Evolutionary conservation across 2,329 filamentous ascomycete species (phyloP).

Genomic region (Fusarium sp.): DNA sequence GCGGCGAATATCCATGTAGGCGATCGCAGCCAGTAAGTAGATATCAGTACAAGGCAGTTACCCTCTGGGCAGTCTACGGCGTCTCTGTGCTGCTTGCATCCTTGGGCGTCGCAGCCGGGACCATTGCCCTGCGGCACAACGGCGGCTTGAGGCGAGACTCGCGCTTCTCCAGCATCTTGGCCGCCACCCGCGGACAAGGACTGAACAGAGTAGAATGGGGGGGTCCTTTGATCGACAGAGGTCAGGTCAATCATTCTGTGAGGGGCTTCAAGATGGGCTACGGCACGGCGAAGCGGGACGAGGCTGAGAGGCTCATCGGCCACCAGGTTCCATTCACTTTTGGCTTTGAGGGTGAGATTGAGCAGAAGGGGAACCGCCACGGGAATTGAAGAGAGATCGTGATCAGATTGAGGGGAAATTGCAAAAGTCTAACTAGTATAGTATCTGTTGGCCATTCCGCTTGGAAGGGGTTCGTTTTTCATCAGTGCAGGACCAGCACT

Average conservation of each 20-base stretch:
- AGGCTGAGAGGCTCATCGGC: neutral
- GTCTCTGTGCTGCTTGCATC: neutral
- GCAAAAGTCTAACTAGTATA: neutral
- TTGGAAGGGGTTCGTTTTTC: neutral
- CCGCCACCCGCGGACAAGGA: neutral
- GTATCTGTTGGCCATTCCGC: neutral
- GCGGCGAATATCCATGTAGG: neutral
- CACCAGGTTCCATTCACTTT: neutral
- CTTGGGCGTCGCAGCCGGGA: neutral
- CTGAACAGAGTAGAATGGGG: neutral
- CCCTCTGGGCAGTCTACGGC: neutral
- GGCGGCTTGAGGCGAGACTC: neutral
- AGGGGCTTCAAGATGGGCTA: neutral
- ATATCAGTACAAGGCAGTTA: neutral
- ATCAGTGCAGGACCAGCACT: slow-evolving; percentile 9
- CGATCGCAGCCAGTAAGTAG: neutral
- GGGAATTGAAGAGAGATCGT: neutral
- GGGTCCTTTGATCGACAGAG: neutral
- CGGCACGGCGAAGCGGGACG: neutral
- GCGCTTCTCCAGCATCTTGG: slow-evolving; percentile 3
- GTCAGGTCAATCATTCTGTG: neutral
- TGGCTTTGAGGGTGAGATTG: neutral
- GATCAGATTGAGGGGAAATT: neutral
- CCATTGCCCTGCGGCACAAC: neutral
- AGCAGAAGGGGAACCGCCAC: neutral